A percentile compares a stretch with the other conserved stretches of the same genome.
Conservation (phyloP, 176 grass and related monocot genomes). For the Calamus simplicifolius region DNA sequence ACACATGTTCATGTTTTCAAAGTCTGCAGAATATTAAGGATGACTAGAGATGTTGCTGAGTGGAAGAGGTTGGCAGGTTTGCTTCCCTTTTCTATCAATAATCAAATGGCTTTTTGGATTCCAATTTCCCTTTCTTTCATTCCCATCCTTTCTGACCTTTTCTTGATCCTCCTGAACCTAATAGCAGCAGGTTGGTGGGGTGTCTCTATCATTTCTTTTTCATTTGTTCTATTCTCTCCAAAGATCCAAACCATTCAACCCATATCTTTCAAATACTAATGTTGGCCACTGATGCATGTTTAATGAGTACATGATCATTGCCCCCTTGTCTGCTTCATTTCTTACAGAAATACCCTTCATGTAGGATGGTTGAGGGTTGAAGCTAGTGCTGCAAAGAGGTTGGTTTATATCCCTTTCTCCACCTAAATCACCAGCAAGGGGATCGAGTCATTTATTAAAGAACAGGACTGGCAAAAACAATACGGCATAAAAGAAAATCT, state of each 20-base stretch:
- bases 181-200: neutral
- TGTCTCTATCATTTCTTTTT: neutral
- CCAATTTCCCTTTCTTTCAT: neutral
- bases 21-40: neutral
- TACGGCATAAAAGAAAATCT: too few relatives aligned
- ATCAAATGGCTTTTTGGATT: neutral
- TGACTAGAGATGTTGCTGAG: neutral
- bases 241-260: neutral
- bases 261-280: neutral
- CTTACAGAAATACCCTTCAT: too few relatives aligned
- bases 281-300: neutral
- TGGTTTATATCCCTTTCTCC: too few relatives aligned
- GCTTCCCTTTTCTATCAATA: neutral
- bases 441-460: too few relatives aligned
- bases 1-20: neutral
- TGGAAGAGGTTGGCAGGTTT: neutral
- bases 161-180: neutral
- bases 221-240: neutral
- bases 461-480: too few relatives aligned
- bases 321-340: neutral
- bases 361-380: too few relatives aligned
- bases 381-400: too few relatives aligned
- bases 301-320: neutral
- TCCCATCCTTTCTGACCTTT: neutral
- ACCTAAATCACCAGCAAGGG: too few relatives aligned